Conservation (phyloP, 2,329 filamentous ascomycete genomes). For the Aquanectria penicillioides region DNA sequence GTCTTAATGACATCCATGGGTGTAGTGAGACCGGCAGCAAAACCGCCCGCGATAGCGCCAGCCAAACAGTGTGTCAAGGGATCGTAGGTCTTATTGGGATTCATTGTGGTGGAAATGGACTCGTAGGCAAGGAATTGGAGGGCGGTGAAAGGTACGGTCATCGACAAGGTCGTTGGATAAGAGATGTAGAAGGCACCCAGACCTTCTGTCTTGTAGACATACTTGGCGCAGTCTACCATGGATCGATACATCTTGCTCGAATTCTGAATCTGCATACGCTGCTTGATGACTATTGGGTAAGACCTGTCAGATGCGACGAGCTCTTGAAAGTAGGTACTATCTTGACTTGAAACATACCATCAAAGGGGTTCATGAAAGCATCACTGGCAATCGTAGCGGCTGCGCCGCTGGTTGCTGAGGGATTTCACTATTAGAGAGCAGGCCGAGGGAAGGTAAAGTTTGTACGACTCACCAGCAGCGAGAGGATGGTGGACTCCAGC, state of each 20-base stretch:
- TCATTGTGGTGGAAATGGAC: constrained; percentile 93
- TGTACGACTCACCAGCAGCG: constrained; percentile 77
- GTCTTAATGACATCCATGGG: constrained; percentile 99
- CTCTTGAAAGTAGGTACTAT: too few species aligned
- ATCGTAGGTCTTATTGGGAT: constrained; percentile 86
- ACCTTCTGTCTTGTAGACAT: constrained; percentile 89
- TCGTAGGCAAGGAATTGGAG: constrained; percentile 98
- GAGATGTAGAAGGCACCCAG: constrained; percentile 96
- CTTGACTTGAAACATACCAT: constrained; percentile 80
- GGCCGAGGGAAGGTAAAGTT: background rate
- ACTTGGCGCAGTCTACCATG: constrained; percentile 85
- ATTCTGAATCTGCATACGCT: constrained; percentile 98
- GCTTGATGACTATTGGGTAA: constrained; percentile 83
- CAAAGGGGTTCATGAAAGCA: constrained; percentile 99
- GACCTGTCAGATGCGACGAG: too few species aligned
- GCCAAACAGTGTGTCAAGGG: constrained; percentile 93
- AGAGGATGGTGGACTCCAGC: constrained; percentile 89
- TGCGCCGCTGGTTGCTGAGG: constrained; percentile 86
- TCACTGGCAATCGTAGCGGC: constrained; percentile 97
- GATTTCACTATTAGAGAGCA: constrained; percentile 19
- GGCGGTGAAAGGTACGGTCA: constrained; percentile 98
- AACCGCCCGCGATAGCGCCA: constrained; percentile 90
- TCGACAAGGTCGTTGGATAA: constrained; percentile 96
- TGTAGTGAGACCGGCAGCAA: constrained; percentile 93
- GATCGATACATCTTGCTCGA: constrained; percentile 88